These are phyloP conservation scores for Boletus bicolor DNA, from an alignment of 768 basidiomycete genomes.

Conservation along the genomic window DNA sequence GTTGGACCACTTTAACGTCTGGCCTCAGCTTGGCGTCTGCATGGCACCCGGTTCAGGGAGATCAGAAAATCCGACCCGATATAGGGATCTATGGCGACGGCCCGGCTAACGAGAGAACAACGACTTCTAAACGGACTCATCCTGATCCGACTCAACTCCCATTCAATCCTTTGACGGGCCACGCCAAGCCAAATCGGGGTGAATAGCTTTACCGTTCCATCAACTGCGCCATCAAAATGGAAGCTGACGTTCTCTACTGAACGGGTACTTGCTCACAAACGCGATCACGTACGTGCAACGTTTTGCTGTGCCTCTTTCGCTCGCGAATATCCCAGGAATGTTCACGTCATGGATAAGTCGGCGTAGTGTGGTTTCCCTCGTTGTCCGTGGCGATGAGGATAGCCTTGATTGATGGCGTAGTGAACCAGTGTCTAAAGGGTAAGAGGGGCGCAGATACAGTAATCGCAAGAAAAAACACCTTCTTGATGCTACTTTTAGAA, in stretches of 20 bases:
- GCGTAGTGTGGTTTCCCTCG: constrained; percentile 16
- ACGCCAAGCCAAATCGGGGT: constrained; percentile 4
- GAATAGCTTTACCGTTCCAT: constrained; percentile 5
- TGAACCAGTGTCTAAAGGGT: not conserved
- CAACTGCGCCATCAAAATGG: constrained; percentile 15
- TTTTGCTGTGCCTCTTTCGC: constrained; percentile 9
- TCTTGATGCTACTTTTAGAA: not conserved
- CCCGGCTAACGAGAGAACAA: not conserved
- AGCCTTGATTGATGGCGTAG: constrained; percentile 6
- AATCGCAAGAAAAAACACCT: not conserved
- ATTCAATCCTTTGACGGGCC: not conserved
- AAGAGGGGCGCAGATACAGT: not conserved
- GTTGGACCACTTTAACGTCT: not conserved
- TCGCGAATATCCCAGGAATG: not conserved
- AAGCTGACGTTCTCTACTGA: constrained; percentile 2
- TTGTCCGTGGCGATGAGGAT: constrained; percentile 5
- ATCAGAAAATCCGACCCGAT: not conserved
- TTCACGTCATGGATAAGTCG: constrained; percentile 29
- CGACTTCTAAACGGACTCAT: not conserved
- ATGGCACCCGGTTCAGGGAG: not conserved
- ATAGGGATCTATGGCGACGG: constrained; percentile 6
- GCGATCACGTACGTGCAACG: constrained; percentile 12
- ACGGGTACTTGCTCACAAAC: not conserved
- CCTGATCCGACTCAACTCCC: constrained; percentile 5
- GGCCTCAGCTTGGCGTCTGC: not conserved